Base-by-base conservation (phyloP, 352 stramenopile species). In the Pythium aphanidermatum region DNA sequence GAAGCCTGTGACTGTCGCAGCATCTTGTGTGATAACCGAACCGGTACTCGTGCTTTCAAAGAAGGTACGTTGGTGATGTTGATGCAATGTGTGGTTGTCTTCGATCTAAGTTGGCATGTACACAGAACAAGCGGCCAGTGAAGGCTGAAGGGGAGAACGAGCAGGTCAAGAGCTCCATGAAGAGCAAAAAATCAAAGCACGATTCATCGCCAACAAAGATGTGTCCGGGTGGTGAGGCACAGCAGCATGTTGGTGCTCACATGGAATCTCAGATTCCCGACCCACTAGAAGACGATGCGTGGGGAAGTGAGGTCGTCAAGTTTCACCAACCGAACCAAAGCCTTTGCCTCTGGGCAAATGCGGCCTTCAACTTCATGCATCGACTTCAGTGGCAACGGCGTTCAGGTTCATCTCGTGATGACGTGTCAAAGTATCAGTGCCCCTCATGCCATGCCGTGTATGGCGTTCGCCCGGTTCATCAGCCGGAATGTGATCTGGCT, bases 291-390 rank as follows among this genome's bases (percentile, higher is more conserved):
- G 44, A 52, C 0, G 54, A 56, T 40, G 37, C 47, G 21, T 73
- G 63, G 63, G 63, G 50, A 20, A 45, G 27, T 4, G 51, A 69
- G 38, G 43, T 41, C 8, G 58, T 54, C 41, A 70, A 68, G 2
- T 88, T 88, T 55, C 66, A 68, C 19, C 59, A 58, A 23, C 73
- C 73, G 8, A 84, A 57, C 14, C 63, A 67, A 16, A 51, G 61
- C 3, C 32, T 86, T 1, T 84, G 76, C 42, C 43, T 88, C 32
- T 88, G 76, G 75, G 70, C 76, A 5, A 88, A 88, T 36, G 76
- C 73, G 12, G 76, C 76, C 27, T 88, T 78, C 54, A 80, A 86
- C 39, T 77, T 84, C 29, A 65, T 88, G 8, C 64, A 74, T 32
- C 68, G 76, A 5, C 38, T 89, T 35, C 77, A 89, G 48, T 89